Evolutionary conservation across 1,284 basidiomycete genomes (phyloP).

Genomic region (Ceraceosorus guamensis): DNA sequence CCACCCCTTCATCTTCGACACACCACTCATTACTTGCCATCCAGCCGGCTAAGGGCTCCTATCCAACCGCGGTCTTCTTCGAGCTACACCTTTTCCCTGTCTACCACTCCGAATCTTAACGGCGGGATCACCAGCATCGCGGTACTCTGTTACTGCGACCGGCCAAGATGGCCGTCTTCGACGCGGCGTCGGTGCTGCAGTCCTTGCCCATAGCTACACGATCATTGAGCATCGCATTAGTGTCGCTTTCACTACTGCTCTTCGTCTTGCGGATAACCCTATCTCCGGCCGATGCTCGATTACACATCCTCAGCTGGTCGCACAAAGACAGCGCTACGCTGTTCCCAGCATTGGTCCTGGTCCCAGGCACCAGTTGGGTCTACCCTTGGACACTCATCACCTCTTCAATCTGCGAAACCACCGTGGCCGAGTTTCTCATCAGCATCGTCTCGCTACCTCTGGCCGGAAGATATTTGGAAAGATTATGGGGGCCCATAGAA

Average conservation of each 20-base stretch:
- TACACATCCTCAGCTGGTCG: too few relatives aligned
- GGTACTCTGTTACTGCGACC: too few relatives aligned
- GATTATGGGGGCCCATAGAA: constrained; percentile 83
- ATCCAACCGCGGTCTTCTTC: too few relatives aligned
- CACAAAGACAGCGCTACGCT: constrained; percentile 12
- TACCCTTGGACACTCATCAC: constrained; percentile 82
- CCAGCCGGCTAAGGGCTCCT: too few relatives aligned
- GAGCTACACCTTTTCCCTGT: too few relatives aligned
- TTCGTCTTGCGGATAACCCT: too few relatives aligned
- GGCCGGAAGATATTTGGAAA: constrained; percentile 79
- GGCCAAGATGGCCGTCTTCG: constrained; percentile 10
- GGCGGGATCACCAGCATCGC: too few relatives aligned
- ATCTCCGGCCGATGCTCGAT: not conserved
- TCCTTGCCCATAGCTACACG: constrained; percentile 7
- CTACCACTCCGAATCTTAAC: too few relatives aligned
- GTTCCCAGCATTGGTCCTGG: constrained; percentile 54
- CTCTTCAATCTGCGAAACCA: constrained; percentile 76
- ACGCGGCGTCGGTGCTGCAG: not conserved
- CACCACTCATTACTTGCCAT: too few relatives aligned
- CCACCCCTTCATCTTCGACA: too few relatives aligned
- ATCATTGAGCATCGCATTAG: too few relatives aligned
- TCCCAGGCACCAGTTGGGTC: constrained; percentile 74
- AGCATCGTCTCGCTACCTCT: constrained; percentile 73
- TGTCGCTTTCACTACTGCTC: too few relatives aligned
- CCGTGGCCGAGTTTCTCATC: constrained; percentile 70